Base-by-base conservation (phyloP, 148 eudicot genomes). In the Camellia lanceoleosa region DNA sequence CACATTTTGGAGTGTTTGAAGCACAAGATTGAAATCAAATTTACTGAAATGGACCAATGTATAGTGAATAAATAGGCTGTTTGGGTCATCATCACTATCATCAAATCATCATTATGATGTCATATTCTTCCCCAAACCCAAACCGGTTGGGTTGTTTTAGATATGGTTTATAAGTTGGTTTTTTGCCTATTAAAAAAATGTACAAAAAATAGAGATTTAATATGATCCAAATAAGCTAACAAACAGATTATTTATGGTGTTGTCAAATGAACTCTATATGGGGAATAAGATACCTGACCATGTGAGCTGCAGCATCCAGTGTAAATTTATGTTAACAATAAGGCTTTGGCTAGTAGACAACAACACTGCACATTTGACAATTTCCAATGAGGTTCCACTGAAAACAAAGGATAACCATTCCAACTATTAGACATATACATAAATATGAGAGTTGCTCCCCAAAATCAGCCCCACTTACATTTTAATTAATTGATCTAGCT, bases 201-300 rank as follows among this genome's bases (percentile, higher is more conserved):
- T 30, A 30, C 38, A 30, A 30, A 30, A 30, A 30, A 30, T 30
- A 30, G 38, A 30, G 38, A 30, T 30, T 30, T 30, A 30, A 30
- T 30, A 30, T 30, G 38, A 30, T 30, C 38, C 38, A 30, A 30
- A 30, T 30, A 30, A 30, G 38, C 1, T 1, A 30, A 30, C 38
- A 30, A 30, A 30, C 38, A 30, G 1, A 30, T 30, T 30, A 30
- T 30, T 30, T 30, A 30, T 30, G 38, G 38, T 30, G 38, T 30
- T 30, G 38, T 30, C 38, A 30, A 30, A 30, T 30, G 38, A 30
- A 30, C 38, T 30, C 38, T 30, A 30, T 1, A 7, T 4, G 2
- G 52, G 20, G 52, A 71, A 49, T 38, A 49, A 71, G 74, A 30
- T 49, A 71, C 51, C 54, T 44, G 51, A 69, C 73, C 71, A 41